Evolutionary conservation across 2,329 filamentous ascomycete genomes (phyloP).

Genomic region (Colletotrichum sidae): DNA sequence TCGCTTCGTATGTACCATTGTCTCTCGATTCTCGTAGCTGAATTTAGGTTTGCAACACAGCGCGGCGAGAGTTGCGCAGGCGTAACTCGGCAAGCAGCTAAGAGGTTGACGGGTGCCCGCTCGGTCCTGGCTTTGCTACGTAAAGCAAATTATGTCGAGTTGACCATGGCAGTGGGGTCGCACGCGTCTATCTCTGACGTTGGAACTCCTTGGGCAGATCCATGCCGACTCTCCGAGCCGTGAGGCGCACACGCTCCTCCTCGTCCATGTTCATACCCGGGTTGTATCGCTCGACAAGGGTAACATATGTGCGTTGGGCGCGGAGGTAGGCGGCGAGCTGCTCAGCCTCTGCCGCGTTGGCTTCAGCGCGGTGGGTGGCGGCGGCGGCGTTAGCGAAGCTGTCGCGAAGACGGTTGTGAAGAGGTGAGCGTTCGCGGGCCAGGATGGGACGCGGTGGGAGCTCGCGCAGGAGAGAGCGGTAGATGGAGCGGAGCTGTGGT

Average conservation of each 20-base stretch:
- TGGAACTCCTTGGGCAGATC: conserved; percentile 78
- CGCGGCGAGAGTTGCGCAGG: no score
- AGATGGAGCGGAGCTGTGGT: conserved; percentile 75
- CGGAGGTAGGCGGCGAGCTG: conserved; percentile 84
- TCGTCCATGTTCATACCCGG: conserved; percentile 89
- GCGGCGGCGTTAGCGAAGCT: conserved; percentile 60
- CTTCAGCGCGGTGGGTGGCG: conserved; percentile 41
- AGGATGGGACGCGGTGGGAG: conserved; percentile 77
- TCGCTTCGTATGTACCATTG: background rate
- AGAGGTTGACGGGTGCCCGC: no score
- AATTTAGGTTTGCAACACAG: no score
- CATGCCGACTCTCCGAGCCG: conserved; percentile 90
- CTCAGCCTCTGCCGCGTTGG: conserved; percentile 64
- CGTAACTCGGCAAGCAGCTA: no score
- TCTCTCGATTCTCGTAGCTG: no score
- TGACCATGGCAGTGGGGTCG: background rate
- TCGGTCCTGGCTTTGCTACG: no score
- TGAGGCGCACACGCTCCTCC: conserved; percentile 85
- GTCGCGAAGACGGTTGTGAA: conserved; percentile 77
- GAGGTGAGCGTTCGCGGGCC: conserved; percentile 68
- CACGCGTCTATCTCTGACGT: conserved; percentile 17
- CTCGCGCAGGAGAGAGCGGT: conserved; percentile 90
- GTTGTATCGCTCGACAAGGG: conserved; percentile 90
- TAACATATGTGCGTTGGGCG: conserved; percentile 86
- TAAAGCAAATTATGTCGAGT: no score